Percentiles rank a stretch among this genome's conserved stretches.
phyloP scores from a whole-genome alignment of 2,329 filamentous ascomycete species.

The Sporothrix luriei region DNA sequence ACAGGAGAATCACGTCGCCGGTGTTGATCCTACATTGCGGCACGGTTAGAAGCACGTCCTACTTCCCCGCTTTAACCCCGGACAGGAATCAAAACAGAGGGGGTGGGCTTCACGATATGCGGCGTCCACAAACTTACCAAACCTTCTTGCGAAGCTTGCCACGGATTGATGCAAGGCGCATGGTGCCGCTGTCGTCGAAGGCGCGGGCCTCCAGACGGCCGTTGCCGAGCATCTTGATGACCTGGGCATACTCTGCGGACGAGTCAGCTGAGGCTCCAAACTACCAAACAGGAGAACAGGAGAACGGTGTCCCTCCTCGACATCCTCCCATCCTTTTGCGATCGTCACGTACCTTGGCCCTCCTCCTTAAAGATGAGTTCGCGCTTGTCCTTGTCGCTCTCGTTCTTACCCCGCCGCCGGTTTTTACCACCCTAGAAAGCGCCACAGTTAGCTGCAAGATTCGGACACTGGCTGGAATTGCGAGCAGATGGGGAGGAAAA shows the following conservation, averaged over 20 bases:
- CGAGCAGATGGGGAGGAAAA: not conserved
- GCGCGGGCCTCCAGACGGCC: slow-evolving; percentile 79
- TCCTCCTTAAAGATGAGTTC: slow-evolving; percentile 99
- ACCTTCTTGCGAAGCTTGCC: slow-evolving; percentile 99
- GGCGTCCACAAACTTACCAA: slow-evolving; percentile 55
- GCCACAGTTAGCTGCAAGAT: not conserved
- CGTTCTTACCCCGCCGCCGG: slow-evolving; percentile 96
- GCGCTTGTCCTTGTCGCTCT: slow-evolving; percentile 98
- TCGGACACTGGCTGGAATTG: not conserved
- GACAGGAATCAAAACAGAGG: not conserved
- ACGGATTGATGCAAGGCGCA: slow-evolving; percentile 69
- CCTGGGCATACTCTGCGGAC: slow-evolving; percentile 63
- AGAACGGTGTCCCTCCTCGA: not conserved
- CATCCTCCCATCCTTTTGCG: not conserved
- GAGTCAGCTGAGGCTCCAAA: slow-evolving; percentile 18
- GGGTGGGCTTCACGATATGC: not conserved
- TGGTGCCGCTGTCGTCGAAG: slow-evolving; percentile 90
- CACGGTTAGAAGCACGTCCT: slow-evolving; percentile 54
- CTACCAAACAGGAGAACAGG: too few relatives aligned
- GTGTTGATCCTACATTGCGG: slow-evolving; percentile 61
- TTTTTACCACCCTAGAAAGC: slow-evolving; percentile 78
- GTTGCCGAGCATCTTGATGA: slow-evolving; percentile 63
- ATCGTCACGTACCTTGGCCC: slow-evolving; percentile 63
- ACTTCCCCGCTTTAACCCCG: slow-evolving; percentile 49
- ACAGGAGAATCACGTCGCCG: slow-evolving; percentile 87